phyloP scores from a whole-genome alignment of 257 asterid genomes.

The Plantago ovata region DNA sequence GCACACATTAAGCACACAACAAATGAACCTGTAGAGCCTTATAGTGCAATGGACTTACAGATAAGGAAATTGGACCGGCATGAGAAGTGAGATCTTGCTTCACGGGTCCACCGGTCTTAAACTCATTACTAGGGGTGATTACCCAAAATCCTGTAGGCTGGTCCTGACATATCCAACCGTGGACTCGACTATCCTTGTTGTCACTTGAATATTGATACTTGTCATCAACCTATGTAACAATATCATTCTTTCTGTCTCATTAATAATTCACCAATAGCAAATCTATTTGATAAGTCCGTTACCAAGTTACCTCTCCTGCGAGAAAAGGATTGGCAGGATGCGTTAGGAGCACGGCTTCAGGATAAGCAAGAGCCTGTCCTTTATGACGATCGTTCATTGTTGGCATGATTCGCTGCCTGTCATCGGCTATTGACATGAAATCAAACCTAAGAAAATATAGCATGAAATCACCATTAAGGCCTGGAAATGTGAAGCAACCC shows the following conservation, averaged over 20 bases:
- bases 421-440: conserved; percentile 83
- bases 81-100: conserved; percentile 96
- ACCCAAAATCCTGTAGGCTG: conserved; percentile 80
- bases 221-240: conserved; percentile 64
- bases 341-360: conserved; percentile 79
- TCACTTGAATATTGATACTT: conserved; percentile 87
- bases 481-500: background rate
- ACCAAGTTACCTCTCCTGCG: conserved; percentile 60
- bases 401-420: conserved; percentile 82
- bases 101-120: conserved; percentile 76
- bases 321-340: conserved; percentile 56
- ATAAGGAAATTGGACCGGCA: conserved; percentile 69
- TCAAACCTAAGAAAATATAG: conserved; percentile 50
- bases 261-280: background rate
- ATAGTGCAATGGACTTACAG: conserved; percentile 39
- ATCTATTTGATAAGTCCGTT: background rate
- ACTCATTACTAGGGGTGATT: conserved; percentile 78
- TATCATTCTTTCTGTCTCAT: background rate
- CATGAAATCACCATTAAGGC: background rate
- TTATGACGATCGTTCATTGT: conserved; percentile 47
- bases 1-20: background rate
- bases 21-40: background rate
- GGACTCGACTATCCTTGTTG: conserved; percentile 61
- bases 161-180: conserved; percentile 73
- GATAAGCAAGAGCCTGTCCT: conserved; percentile 63